These are phyloP conservation scores for Rhizopogon vulgaris DNA, from an alignment of 768 basidiomycete species.

Conservation along the genomic window DNA sequence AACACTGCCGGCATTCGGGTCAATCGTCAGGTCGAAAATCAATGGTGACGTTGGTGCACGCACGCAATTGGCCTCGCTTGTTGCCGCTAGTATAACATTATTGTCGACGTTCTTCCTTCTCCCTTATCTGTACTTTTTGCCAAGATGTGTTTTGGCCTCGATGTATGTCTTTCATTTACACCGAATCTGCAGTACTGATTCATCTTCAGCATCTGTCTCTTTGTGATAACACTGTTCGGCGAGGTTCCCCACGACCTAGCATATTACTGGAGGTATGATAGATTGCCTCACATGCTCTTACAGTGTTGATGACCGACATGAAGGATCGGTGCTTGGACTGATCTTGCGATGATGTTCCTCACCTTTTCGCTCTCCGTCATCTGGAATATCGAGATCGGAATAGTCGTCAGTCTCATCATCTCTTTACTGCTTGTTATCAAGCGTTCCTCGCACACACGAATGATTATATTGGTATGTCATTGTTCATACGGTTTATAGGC, in stretches of 20 bases:
- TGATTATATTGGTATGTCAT: slow-evolving; percentile 75
- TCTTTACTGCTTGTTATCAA: slow-evolving; percentile 87
- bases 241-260: slow-evolving; percentile 84
- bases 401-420: slow-evolving; percentile 82
- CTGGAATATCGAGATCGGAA: slow-evolving; percentile 89
- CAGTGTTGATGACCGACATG: neutral
- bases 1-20: slow-evolving; percentile 87
- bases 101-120: slow-evolving; percentile 87
- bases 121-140: slow-evolving; percentile 78
- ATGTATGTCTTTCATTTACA: slow-evolving; percentile 43
- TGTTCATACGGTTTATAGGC: neutral
- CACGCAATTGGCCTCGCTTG: slow-evolving; percentile 83
- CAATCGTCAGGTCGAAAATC: slow-evolving; percentile 86
- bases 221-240: slow-evolving; percentile 76
- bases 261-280: slow-evolving; percentile 73
- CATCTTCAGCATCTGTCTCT: slow-evolving; percentile 62
- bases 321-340: slow-evolving; percentile 91
- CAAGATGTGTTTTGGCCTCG: slow-evolving; percentile 84
- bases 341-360: slow-evolving; percentile 77
- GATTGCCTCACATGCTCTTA: neutral
- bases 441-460: slow-evolving; percentile 80
- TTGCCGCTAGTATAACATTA: slow-evolving; percentile 69
- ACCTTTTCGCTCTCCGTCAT: slow-evolving; percentile 86
- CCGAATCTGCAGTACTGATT: slow-evolving; percentile 8
- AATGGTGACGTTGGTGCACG: slow-evolving; percentile 86